A percentile compares a stretch with the other conserved stretches of the same genome.
Conservation (phyloP, 345 rosid genomes). For the Eutrema heterophyllum region DNA sequence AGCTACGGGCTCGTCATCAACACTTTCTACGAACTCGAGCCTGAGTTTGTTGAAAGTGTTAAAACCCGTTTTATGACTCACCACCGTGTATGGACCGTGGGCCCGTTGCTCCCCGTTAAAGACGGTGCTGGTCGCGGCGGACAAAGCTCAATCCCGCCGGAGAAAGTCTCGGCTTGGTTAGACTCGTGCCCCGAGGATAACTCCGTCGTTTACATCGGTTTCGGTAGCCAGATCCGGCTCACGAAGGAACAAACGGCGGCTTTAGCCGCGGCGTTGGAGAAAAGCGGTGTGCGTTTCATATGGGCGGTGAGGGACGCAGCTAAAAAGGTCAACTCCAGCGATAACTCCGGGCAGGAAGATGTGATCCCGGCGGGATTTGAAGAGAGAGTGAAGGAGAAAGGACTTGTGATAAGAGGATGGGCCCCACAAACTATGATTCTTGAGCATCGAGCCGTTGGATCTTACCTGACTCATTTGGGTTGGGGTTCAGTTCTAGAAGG, state of each 20-base stretch:
- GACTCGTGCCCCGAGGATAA: not conserved
- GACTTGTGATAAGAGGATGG: conserved; percentile 16
- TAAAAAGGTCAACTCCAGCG: not conserved
- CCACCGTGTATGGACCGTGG: conserved; percentile 41
- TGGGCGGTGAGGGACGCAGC: conserved; percentile 22
- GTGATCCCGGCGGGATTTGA: conserved; percentile 16
- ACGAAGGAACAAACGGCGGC: not conserved
- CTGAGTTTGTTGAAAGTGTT: conserved; percentile 38
- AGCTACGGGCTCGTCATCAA: conserved; percentile 63
- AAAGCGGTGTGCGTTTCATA: conserved; percentile 13
- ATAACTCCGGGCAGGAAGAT: conserved; percentile 7
- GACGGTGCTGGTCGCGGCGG: conserved; percentile 12
- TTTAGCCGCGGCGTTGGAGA: conserved; percentile 15
- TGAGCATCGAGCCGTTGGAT: conserved; percentile 10
- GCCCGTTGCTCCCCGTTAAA: conserved; percentile 28
- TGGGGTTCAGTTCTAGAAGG: conserved; percentile 26
- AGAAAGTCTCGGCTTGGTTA: conserved; percentile 14
- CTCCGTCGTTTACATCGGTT: conserved; percentile 22
- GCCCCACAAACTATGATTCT: conserved; percentile 20
- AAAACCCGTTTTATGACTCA: conserved; percentile 23
- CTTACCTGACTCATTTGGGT: conserved; percentile 19
- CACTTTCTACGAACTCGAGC: conserved; percentile 46
- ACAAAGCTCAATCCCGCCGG: conserved; percentile 9
- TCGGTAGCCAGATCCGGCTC: conserved; percentile 21
- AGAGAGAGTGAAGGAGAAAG: conserved; percentile 12